Base-by-base conservation (phyloP, 768 basidiomycete genomes). In the Rhodotorula sphaerocarpa region DNA sequence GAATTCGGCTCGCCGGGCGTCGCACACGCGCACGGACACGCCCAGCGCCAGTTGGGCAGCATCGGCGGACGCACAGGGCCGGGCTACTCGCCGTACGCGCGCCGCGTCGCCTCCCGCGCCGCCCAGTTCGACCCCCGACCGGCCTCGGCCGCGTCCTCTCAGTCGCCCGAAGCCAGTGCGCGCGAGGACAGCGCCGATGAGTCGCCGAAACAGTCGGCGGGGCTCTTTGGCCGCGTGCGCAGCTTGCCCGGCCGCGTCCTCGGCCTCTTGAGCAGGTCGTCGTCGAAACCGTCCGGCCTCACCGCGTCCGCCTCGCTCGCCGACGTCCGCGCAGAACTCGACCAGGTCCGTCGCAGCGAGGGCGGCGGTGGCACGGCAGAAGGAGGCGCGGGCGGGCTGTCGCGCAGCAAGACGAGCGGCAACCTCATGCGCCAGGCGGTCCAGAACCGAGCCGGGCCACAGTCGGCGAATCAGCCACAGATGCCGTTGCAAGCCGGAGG, bases 71-170 rank as follows among this genome's bases (percentile, higher is more conserved):
- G 57, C 9, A 5, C 21, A 0, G 67, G 67, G 1, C 62, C 62
- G 2, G 62, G 67, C 4, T 68, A 57, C 48, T 61, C 59, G 5
- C 67, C 67, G 2, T 68, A 68, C 47, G 67, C 62, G 5, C 45
- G 67, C 7, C 28, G 62, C 3, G 58, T 65, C 27, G 33, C 53
- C 23, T 7, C 54, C 16, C 31, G 63, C 30, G 45, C 28, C 18
- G 42, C 50, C 2, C 16, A 25, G 5, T 2, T 27, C 20, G n/a
- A 25, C 1, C 34, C 5, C 33, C 16, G 21, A 1, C n/a, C 33
- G 15, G 23, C 14, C 25, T 28, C 3, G 5, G 31, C 33, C 41
- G 50, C 4, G 11, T 44, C 23, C 18, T 21, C 20, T 12, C 41
- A 56, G 27, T 18, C 23, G 34, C 48, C 50, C 39, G 53, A 42